Percentiles rank a stretch among this genome's conserved stretches.
Conservation (phyloP, 345 rosid genomes). For the Citrus mangshanensis region DNA sequence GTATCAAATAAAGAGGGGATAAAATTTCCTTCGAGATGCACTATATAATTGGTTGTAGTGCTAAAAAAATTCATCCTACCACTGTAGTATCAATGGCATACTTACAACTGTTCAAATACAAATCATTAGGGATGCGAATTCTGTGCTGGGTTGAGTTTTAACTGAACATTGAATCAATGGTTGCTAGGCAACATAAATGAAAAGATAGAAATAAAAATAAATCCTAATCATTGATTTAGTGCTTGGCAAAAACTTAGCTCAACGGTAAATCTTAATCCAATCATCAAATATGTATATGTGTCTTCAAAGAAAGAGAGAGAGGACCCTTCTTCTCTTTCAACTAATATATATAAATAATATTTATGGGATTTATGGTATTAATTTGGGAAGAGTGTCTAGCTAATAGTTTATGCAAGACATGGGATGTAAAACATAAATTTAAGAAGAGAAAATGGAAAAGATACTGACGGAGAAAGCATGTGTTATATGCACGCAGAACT, state of each 20-base stretch:
- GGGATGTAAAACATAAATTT: background rate
- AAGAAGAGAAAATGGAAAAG: conserved; percentile 1
- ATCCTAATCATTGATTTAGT: too few species aligned
- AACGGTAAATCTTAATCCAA: too few species aligned
- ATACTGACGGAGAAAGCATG: conserved; percentile 82
- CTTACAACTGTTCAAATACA: background rate
- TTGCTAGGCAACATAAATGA: too few species aligned
- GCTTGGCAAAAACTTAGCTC: too few species aligned
- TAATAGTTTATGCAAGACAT: background rate
- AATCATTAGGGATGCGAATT: background rate
- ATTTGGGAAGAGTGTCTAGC: background rate
- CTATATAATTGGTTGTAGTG: background rate
- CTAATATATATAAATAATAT: background rate
- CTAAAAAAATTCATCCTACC: background rate
- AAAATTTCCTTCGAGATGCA: background rate
- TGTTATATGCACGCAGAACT: conserved; percentile 94
- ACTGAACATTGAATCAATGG: too few species aligned
- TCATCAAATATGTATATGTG: background rate
- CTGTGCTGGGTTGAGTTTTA: too few species aligned
- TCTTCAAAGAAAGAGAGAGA: background rate
- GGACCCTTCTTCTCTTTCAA: background rate
- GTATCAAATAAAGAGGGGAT: background rate
- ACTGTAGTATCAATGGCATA: background rate
- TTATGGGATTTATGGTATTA: too few species aligned
- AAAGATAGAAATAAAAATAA: too few species aligned